phyloP scores from a whole-genome alignment of 129 eudicot genomes.

The Arctium lappa region DNA sequence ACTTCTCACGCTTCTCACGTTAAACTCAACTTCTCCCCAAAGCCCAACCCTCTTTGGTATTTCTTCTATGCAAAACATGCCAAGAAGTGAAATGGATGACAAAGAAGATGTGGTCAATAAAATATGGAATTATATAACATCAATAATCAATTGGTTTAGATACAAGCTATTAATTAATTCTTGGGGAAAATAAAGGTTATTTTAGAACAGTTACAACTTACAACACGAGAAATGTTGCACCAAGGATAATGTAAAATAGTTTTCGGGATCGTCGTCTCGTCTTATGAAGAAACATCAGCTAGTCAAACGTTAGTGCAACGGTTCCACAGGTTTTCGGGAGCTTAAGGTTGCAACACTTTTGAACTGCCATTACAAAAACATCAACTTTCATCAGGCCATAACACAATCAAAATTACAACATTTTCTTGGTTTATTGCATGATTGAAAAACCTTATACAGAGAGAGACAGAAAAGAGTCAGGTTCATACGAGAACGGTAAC shows the following conservation, averaged over 20 bases:
- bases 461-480: no score
- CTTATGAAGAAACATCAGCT: slow-evolving; percentile 25
- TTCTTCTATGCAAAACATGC: not conserved
- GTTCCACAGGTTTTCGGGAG: slow-evolving; percentile 42
- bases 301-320: slow-evolving; percentile 37
- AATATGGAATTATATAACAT: slow-evolving; percentile 22
- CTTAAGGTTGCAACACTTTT: slow-evolving; percentile 65
- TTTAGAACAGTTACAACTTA: slow-evolving; percentile 26
- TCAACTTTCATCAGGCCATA: not conserved
- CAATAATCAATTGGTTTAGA: slow-evolving; percentile 25
- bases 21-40: no score
- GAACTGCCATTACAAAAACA: slow-evolving; percentile 51
- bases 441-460: no score
- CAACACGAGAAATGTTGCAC: slow-evolving; percentile 22
- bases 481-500: no score
- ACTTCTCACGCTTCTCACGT: no score
- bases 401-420: not conserved
- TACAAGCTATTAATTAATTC: slow-evolving; percentile 16
- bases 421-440: no score
- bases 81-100: not conserved
- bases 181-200: slow-evolving; percentile 6
- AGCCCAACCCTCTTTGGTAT: no score
- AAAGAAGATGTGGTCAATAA: not conserved
- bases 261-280: slow-evolving; percentile 1
- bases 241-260: not conserved